A percentile compares a stretch with the other conserved stretches of the same genome.
Conservation (phyloP, 192 early-diverging fungal species). For the Irineochytrium annulatum region DNA sequence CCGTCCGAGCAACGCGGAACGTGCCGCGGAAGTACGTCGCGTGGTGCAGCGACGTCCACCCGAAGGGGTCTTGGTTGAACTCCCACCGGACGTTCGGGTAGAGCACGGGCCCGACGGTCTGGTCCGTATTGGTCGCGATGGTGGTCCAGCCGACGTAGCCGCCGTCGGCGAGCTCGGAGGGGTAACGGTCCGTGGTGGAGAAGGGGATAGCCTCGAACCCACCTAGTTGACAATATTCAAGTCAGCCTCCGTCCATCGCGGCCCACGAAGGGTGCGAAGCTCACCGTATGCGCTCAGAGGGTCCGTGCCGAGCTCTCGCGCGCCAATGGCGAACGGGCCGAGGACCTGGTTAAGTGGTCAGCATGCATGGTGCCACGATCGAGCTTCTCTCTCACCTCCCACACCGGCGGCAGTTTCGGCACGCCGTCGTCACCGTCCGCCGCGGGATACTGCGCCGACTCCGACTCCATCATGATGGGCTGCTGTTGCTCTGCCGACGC, state of each 20-base stretch:
- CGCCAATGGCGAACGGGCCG: constrained; percentile 64
- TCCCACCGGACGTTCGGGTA: constrained; percentile 52
- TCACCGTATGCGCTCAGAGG: constrained; percentile 68
- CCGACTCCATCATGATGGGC: no score
- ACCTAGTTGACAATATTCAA: constrained; percentile 38
- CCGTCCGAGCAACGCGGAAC: constrained; percentile 33
- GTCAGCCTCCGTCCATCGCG: background rate
- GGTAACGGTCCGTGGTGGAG: constrained; percentile 42
- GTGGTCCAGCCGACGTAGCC: constrained; percentile 58
- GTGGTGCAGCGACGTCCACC: constrained; percentile 48
- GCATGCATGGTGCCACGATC: no score
- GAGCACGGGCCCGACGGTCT: constrained; percentile 49
- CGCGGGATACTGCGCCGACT: no score
- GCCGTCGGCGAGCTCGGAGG: constrained; percentile 62
- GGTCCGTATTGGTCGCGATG: constrained; percentile 44
- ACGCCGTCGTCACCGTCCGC: no score
- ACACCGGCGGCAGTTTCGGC: no score
- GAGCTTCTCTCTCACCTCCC: no score
- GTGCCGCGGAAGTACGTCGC: constrained; percentile 39
- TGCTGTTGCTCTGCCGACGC: no score
- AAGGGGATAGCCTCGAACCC: constrained; percentile 59
- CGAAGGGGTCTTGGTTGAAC: constrained; percentile 51
- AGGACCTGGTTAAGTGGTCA: constrained; percentile 36
- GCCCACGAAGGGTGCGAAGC: background rate
- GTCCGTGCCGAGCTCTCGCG: constrained; percentile 62